Evolutionary conservation across 495 filamentous ascomycete genomes (phyloP), one percentile per base, ranked within the genome.

Genomic region (Sphaerosporella brunnea): DNA sequence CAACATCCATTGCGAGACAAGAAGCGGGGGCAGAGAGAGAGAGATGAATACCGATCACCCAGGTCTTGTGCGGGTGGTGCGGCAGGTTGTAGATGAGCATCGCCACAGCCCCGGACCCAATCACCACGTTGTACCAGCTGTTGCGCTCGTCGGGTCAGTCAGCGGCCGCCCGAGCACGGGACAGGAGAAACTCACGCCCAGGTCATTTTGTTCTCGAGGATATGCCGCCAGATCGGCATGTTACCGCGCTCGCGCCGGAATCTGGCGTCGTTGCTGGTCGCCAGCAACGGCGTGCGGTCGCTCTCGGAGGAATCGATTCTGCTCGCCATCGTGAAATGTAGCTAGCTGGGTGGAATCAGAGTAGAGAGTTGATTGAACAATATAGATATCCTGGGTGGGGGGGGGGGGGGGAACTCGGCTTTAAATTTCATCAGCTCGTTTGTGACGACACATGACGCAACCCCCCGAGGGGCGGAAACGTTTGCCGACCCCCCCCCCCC

Each of bases 151-250:
- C 18, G 9, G 21, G n/a, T n/a, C n/a, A n/a, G n/a, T n/a, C n/a
- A n/a, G n/a, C n/a, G n/a, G n/a, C 18, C 44, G 10, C 36, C 37
- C 54, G 23, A 59, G 34, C 10, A 39, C 18, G 11, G 16, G 18
- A 36, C 23, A 1, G 20, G 19, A 16, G 25, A 46, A 36, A 25
- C 56, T 49, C 23, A 59, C 56, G 55, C 55, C 56, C 56, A 59
- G n/a, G 56, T 59, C 55, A 59, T 58, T 35, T 58, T 59, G 11
- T 59, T 59, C 39, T 59, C 55, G 3, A 59, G 49, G 18, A 59
- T 48, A 48, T 58, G 54, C 32, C 47, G 53, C 56, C 56, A 59
- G 16, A 46, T 9, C 15, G 43, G 43, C 9, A 46, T 25, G 21
- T 46, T 28, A 15, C 43, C 43, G 15, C 43, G 25, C 19, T 21